A percentile compares a stretch with the other conserved stretches of the same genome.
Conservation (phyloP, 192 early-diverging fungal genomes). For the Podila verticillata region DNA sequence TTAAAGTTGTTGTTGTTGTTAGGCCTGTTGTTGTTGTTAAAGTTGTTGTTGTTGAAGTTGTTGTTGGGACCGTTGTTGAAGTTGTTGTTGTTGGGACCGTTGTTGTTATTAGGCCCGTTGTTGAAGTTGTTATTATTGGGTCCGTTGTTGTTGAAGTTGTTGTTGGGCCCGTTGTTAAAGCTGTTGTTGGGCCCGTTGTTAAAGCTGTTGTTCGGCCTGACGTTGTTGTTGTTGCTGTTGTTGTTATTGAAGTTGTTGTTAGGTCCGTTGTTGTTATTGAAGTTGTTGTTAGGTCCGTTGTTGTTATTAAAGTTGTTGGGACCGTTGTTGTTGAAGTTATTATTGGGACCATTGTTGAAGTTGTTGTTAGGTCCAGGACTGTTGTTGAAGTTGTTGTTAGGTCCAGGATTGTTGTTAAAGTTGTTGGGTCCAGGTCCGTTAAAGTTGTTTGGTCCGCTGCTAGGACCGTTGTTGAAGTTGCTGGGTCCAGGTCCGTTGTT, state of each 20-base stretch:
- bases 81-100: slow-evolving; percentile 15
- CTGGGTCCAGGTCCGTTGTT: slow-evolving; percentile 6
- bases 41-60: slow-evolving; percentile 18
- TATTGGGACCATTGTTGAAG: not conserved
- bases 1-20: slow-evolving; percentile 19
- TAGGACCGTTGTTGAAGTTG: not conserved
- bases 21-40: slow-evolving; percentile 2
- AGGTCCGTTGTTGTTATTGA: slow-evolving; percentile 1
- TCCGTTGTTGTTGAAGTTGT: not conserved
- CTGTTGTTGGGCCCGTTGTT: slow-evolving; percentile 14
- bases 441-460: not conserved
- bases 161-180: not conserved
- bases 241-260: slow-evolving; percentile 5
- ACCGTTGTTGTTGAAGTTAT: not conserved
- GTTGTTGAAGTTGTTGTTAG: not conserved
- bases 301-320: slow-evolving; percentile 15
- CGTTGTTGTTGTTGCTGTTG: slow-evolving; percentile 6
- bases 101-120: slow-evolving; percentile 9
- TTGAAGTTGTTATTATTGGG: not conserved
- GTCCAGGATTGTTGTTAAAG: slow-evolving; percentile 2
- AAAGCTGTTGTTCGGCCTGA: slow-evolving; percentile 7
- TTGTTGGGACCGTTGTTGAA: slow-evolving; percentile 19
- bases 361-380: not conserved
- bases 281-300: slow-evolving; percentile 11
- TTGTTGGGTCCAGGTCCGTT: slow-evolving; percentile 1